phyloP scores from a whole-genome alignment of 2,329 filamentous ascomycete genomes.

The Alternaria arborescens region DNA sequence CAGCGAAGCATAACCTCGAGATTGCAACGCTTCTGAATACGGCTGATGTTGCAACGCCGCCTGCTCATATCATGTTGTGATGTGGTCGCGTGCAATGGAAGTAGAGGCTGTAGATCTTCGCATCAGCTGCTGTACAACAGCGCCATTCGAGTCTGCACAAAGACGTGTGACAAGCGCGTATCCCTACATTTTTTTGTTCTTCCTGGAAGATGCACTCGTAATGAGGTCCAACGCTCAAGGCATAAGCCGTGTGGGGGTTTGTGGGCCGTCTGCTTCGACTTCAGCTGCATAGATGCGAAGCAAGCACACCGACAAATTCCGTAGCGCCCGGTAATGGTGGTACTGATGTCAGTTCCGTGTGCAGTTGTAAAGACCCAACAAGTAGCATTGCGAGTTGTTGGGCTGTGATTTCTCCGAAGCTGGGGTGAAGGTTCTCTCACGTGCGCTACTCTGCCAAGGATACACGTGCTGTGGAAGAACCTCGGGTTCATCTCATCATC shows the following conservation, averaged over 20 bases:
- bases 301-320: constrained; percentile 20
- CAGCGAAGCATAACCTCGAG: constrained; percentile 18
- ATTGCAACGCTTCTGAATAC: constrained; percentile 15
- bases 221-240: background rate
- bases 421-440: background rate
- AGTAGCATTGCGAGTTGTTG: background rate
- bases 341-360: background rate
- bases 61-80: constrained; percentile 10
- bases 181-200: constrained; percentile 10
- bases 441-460: background rate
- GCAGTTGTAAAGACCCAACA: background rate
- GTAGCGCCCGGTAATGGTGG: constrained; percentile 11
- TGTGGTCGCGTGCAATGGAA: constrained; percentile 8
- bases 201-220: constrained; percentile 4
- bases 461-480: background rate
- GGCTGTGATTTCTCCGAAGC: background rate
- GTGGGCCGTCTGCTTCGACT: constrained; percentile 4
- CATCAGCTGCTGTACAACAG: constrained; percentile 26
- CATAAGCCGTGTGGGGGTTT: constrained; percentile 16
- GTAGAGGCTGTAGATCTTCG: constrained; percentile 12
- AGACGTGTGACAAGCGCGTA: constrained; percentile 21
- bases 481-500: background rate
- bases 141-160: constrained; percentile 13
- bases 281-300: constrained; percentile 16
- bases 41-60: constrained; percentile 20